phyloP scores from a whole-genome alignment of 148 eudicot genomes.

The Cornus suecica region DNA sequence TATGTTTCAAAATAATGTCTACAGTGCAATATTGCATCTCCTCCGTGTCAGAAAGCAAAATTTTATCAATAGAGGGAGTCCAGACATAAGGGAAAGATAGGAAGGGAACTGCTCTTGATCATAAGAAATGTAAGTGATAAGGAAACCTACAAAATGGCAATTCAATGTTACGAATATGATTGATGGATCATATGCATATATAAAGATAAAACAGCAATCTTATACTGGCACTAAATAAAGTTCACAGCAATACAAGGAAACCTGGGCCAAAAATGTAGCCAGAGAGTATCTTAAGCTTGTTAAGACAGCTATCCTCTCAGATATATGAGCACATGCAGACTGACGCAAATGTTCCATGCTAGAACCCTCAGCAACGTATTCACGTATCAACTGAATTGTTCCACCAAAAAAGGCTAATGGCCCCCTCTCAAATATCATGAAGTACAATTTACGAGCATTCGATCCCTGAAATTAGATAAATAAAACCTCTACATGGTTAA shows the following conservation, averaged over 20 bases:
- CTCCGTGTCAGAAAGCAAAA: not conserved
- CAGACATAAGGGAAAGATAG: not conserved
- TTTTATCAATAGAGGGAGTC: not conserved
- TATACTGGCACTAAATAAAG: not conserved
- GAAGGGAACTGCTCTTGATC: not conserved
- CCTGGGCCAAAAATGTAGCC: constrained; percentile 91
- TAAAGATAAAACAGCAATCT: not conserved
- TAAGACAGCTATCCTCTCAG: constrained; percentile 68
- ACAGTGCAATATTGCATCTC: not conserved
- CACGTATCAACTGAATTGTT: constrained; percentile 53
- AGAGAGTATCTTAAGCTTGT: constrained; percentile 65
- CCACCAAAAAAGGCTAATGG: constrained; percentile 76
- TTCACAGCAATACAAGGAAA: constrained; percentile 16
- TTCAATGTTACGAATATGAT: not conserved
- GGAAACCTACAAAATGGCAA: not conserved
- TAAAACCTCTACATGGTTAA: not conserved
- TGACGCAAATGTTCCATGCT: constrained; percentile 50
- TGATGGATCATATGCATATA: not conserved
- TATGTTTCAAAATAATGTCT: not conserved
- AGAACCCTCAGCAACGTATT: constrained; percentile 59
- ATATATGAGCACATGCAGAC: constrained; percentile 67
- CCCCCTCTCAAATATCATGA: constrained; percentile 88
- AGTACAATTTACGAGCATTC: constrained; percentile 64
- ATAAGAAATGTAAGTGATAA: not conserved
- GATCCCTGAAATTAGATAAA: constrained; percentile 54